These are phyloP conservation scores for Sugiyamaella boreocaroliniensis DNA, from an alignment of 805 yeast genomes.

Conservation along the genomic window DNA sequence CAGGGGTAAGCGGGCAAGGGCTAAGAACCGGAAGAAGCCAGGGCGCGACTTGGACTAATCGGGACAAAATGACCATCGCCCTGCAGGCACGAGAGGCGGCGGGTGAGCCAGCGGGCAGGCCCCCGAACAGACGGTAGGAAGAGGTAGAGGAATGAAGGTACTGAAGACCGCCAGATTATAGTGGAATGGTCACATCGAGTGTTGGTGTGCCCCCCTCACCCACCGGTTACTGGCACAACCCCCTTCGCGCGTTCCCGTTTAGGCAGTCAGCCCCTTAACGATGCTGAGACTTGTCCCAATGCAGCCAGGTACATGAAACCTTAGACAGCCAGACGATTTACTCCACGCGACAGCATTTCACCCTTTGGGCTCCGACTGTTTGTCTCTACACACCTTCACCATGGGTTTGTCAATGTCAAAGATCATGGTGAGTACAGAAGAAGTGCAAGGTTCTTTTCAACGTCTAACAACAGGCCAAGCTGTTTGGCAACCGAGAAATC, in stretches of 20 bases:
- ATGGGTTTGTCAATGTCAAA: constrained; percentile 28
- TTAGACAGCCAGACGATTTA: background rate
- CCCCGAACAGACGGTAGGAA: too few relatives aligned
- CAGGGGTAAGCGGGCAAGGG: background rate
- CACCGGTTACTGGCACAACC: too few relatives aligned
- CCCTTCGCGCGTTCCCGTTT: background rate
- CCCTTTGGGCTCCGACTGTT: background rate
- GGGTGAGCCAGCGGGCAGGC: too few relatives aligned
- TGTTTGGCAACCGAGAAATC: constrained; percentile 50
- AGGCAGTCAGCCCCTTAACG: background rate
- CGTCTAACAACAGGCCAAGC: constrained; percentile 28
- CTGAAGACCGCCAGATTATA: too few relatives aligned
- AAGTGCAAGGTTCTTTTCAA: background rate
- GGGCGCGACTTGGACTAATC: background rate
- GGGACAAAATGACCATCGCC: background rate
- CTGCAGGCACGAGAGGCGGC: background rate
- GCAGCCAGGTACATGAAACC: background rate
- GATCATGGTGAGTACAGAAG: constrained; percentile 19
- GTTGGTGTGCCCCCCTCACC: too few relatives aligned
- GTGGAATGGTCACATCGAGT: too few relatives aligned
- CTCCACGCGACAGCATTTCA: constrained; percentile 3
- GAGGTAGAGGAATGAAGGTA: too few relatives aligned
- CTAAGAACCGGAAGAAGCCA: background rate
- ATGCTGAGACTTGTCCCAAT: background rate
- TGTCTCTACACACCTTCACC: constrained; percentile 1